Percentiles rank a stretch among this genome's conserved stretches.
Evolutionary conservation across 1,139 yeast genomes (phyloP).

Genomic region (Candida tetrigidarum): DNA sequence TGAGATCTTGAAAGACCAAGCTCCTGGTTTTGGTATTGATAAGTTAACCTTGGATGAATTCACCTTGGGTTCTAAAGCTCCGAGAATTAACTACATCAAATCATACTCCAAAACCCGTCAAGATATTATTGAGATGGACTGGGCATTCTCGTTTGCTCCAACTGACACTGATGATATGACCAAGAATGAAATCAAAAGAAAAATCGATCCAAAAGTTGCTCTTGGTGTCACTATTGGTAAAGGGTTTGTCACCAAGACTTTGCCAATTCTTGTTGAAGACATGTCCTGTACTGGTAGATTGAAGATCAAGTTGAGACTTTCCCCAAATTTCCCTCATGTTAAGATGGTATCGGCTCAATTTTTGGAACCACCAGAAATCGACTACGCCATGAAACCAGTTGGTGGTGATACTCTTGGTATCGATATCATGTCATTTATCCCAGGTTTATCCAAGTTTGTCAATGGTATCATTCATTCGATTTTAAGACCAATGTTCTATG

Average conservation of each 20-base stretch:
- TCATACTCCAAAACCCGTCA: conserved; percentile 71
- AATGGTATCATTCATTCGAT: conserved; percentile 68
- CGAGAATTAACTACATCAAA: conserved; percentile 69
- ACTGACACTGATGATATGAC: conserved; percentile 85
- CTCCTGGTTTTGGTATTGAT: conserved; percentile 83
- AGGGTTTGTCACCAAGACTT: conserved; percentile 72
- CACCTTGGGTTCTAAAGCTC: conserved; percentile 80
- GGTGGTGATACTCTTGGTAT: conserved; percentile 86
- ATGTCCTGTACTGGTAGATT: conserved; percentile 75
- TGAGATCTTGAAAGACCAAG: conserved; percentile 66
- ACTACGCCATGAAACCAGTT: conserved; percentile 81
- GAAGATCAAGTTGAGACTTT: conserved; percentile 66
- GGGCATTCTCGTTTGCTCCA: conserved; percentile 82
- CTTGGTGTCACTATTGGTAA: conserved; percentile 80
- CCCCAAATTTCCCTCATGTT: conserved; percentile 73
- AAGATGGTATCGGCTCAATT: conserved; percentile 71
- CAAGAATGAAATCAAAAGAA: conserved; percentile 67
- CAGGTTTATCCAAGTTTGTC: conserved; percentile 78
- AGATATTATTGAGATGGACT: conserved; percentile 77
- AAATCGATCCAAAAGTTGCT: conserved; percentile 78
- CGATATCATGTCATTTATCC: conserved; percentile 82
- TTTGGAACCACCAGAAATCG: conserved; percentile 77
- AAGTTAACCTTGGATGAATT: conserved; percentile 73
- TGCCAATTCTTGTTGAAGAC: conserved; percentile 77
- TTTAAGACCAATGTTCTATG: conserved; percentile 77